Base-by-base conservation (phyloP, 2,329 filamentous ascomycete species). In the Neofusicoccum cordaticola region DNA sequence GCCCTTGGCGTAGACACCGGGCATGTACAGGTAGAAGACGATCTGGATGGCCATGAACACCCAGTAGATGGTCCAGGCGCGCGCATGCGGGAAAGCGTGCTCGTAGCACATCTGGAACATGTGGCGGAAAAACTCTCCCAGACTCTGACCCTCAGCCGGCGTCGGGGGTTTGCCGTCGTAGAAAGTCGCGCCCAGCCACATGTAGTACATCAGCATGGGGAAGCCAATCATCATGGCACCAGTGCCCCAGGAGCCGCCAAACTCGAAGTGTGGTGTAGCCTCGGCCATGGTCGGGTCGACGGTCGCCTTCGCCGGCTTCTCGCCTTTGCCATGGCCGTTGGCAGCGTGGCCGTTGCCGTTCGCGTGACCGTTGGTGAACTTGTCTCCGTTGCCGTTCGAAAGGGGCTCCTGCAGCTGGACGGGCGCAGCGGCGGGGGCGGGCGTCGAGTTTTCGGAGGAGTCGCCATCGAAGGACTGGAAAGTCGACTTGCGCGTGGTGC, bases 171-270 rank as follows among this genome's bases (percentile, higher is more conserved):
- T 88, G 70, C 94, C 94, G 74, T 92, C 83, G 80, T 97, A 99
- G 81, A 94, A 97, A 57, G 89, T 93, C 39, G 94, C 91, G 58
- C 95, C 95, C 77, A 96, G 89, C 93, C 93, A 98, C 93, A 99
- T 97, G 81, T 97, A 98, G 85, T 92, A 97, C 94, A 98, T 98
- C 71, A 99, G 85, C 42, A 89, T 67, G n/a, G 95, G 95, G 79
- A 98, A 99, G 51, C 90, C 87, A 67, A 93, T 84, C 92, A 98
- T 98, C 86, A 97, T 93, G 69, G 86, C 82, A 15, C 85, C 79
- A 47, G 93, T 90, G 63, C 95, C 94, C n/a, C 85, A 75, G 2
- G 91, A 88, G 65, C 95, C 95, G 68, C 94, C 94, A 74, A 98
- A 99, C 75, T 99, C 96, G 68, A 84, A 84, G 67, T 86, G 78